A percentile compares a stretch with the other conserved stretches of the same genome.
Evolutionary conservation across 345 rosid genomes (phyloP).

Genomic region (Carallia pectinifolia): DNA sequence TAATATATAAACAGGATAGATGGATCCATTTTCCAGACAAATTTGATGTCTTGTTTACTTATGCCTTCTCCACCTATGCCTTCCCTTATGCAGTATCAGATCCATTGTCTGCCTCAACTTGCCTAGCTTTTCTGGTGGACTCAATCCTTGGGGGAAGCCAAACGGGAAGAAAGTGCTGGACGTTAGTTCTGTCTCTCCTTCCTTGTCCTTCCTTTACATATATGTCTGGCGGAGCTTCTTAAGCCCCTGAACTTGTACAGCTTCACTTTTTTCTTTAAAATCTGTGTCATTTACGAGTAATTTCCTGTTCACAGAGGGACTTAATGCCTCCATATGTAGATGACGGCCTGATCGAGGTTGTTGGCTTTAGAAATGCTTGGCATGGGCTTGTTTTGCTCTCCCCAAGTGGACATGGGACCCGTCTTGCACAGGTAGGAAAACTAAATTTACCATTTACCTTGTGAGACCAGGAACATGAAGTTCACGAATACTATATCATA

Average conservation of each 20-base stretch:
- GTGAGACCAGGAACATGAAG: not conserved
- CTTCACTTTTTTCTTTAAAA: not conserved
- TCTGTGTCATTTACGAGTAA: not conserved
- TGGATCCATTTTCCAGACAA: too few species aligned
- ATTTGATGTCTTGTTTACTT: too few species aligned
- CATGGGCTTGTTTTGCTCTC: constrained; percentile 45
- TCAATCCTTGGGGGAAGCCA: constrained; percentile 72
- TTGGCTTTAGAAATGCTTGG: constrained; percentile 52
- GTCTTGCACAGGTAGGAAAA: constrained; percentile 45
- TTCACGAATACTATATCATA: too few species aligned
- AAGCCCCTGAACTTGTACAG: not conserved
- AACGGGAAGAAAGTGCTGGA: constrained; percentile 39
- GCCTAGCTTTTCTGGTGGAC: constrained; percentile 82
- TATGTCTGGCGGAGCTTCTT: not conserved
- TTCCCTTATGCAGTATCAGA: constrained; percentile 40
- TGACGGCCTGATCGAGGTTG: constrained; percentile 47
- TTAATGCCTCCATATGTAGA: constrained; percentile 47
- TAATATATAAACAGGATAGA: too few species aligned
- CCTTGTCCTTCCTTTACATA: not conserved
- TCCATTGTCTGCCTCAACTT: constrained; percentile 72
- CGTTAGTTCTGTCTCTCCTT: constrained; percentile 33
- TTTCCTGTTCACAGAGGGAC: constrained; percentile 30
- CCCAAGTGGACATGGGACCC: constrained; percentile 49
- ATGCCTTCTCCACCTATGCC: too few species aligned
- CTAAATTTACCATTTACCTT: not conserved